Conservation (phyloP, 257 asterid genomes). For the Striga asiatica region DNA sequence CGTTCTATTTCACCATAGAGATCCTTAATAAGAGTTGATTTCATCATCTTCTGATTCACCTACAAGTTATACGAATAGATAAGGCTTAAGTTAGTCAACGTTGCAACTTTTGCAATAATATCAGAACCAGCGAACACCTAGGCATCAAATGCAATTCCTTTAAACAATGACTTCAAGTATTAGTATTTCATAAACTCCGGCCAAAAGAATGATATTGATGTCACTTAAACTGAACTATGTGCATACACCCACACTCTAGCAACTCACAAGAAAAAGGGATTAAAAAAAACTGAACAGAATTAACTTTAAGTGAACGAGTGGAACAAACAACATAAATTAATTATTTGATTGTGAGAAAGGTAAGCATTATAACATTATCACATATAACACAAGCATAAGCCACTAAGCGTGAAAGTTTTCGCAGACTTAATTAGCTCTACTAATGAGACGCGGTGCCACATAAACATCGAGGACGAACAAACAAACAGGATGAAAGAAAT, state of each 20-base stretch:
- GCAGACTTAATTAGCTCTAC: not conserved
- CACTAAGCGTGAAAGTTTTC: not conserved
- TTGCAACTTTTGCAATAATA: not conserved
- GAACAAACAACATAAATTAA: not conserved
- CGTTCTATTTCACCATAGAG: constrained; percentile 76
- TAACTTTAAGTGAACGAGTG: no score
- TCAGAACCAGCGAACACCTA: constrained; percentile 1
- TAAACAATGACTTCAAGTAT: not conserved
- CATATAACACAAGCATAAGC: not conserved
- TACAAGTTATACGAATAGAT: constrained; percentile 15
- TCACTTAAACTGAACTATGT: not conserved
- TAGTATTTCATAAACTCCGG: not conserved
- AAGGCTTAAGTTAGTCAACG: no score
- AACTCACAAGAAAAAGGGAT: not conserved
- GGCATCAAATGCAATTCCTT: not conserved
- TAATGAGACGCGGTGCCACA: not conserved
- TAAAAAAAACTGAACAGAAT: not conserved
- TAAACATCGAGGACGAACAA: not conserved
- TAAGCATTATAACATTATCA: not conserved
- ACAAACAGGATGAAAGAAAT: not conserved
- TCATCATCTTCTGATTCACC: constrained; percentile 94
- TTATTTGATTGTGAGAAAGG: not conserved
- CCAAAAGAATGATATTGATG: not conserved
- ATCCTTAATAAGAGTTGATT: constrained; percentile 61
- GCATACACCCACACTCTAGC: not conserved